Percentiles rank a stretch among this genome's conserved stretches.
Evolutionary conservation across 305 asterid species (phyloP).

Genomic region (Rubia occidens): DNA sequence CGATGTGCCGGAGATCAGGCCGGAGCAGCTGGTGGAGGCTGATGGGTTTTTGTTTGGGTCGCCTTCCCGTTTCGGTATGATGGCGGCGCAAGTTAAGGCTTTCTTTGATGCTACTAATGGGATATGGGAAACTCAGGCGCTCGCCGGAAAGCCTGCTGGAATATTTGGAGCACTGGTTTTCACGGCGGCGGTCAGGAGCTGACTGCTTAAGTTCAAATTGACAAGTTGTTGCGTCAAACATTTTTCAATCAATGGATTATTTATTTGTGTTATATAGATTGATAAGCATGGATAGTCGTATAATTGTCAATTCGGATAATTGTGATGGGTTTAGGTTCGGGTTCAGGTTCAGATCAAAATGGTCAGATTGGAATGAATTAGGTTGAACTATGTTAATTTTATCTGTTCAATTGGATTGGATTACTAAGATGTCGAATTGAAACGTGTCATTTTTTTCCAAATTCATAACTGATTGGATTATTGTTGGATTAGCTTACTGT

Average conservation of each 20-base stretch:
- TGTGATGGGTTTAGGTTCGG: no score
- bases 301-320: no score
- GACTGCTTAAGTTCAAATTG: conserved; percentile 49
- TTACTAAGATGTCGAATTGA: no score
- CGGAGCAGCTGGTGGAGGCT: conserved; percentile 74
- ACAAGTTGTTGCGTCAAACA: no score
- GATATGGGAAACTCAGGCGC: conserved; percentile 72
- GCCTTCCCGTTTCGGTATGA: conserved; percentile 88
- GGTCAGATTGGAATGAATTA: no score
- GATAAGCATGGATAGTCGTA: no score
- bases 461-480: no score
- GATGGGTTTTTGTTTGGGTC: conserved; percentile 85
- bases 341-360: no score
- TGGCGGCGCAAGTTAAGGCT: conserved; percentile 89
- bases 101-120: conserved; percentile 63
- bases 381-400: no score
- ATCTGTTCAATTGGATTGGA: no score
- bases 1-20: conserved; percentile 69
- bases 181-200: conserved; percentile 98
- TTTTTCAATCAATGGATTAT: not conserved
- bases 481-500: no score
- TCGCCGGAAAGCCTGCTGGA: conserved; percentile 96
- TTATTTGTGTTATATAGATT: not conserved
- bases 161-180: conserved; percentile 95
- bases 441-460: no score